Evolutionary conservation across 139 green algal genomes (phyloP).

Genomic region (Pseudopediastrum boryanum): DNA sequence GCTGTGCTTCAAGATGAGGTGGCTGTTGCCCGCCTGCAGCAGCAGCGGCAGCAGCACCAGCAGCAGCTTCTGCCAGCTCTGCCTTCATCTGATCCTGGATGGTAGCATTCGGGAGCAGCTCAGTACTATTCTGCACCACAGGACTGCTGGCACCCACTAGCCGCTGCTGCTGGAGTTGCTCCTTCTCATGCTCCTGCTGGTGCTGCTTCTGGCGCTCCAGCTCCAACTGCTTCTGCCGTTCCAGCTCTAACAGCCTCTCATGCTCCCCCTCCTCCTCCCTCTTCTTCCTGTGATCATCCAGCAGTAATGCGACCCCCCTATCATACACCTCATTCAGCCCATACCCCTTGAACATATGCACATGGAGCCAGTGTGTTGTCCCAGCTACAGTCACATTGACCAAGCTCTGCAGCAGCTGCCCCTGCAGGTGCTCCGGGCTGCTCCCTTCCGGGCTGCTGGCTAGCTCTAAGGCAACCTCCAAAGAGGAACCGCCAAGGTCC

Average conservation of each 20-base stretch:
- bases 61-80: not conserved
- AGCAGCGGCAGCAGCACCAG: too few relatives aligned
- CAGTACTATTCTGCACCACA: constrained; percentile 7
- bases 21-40: too few relatives aligned
- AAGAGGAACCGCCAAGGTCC: constrained; percentile 82
- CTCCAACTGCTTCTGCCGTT: not conserved
- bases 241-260: not conserved
- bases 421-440: not conserved
- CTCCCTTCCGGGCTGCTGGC: not conserved
- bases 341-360: constrained; percentile 51
- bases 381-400: constrained; percentile 17
- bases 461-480: constrained; percentile 59
- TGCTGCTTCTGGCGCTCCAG: not conserved
- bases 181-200: constrained; percentile 6
- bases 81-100: constrained; percentile 7
- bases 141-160: not conserved
- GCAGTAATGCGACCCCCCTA: constrained; percentile 60
- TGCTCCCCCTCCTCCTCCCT: not conserved
- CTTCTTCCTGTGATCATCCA: constrained; percentile 21
- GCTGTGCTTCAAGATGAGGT: too few relatives aligned
- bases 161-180: constrained; percentile 8
- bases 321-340: constrained; percentile 86
- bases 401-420: not conserved
- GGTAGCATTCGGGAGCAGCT: not conserved
- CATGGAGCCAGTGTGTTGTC: constrained; percentile 23